phyloP scores from a whole-genome alignment of 768 basidiomycete species.

The Rhodotorula kratochvilovae region DNA sequence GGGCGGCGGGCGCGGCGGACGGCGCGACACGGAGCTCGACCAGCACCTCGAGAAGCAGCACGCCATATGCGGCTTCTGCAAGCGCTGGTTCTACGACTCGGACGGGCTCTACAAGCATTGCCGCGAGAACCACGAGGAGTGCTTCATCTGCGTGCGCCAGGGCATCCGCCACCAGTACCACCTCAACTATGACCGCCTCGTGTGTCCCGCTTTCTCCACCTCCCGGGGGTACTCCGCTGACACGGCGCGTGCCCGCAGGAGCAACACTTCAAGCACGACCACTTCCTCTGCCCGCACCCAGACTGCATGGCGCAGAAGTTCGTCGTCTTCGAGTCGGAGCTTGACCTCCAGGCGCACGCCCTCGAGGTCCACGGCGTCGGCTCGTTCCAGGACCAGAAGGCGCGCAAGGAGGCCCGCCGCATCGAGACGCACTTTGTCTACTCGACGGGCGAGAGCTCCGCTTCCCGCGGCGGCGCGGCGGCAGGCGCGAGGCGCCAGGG shows the following conservation, averaged over 20 bases:
- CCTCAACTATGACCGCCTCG: conserved; percentile 93
- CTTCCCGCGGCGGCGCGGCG: conserved; percentile 3
- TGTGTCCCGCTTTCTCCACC: conserved; percentile 77
- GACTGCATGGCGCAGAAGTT: conserved; percentile 82
- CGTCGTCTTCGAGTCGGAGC: conserved; percentile 78
- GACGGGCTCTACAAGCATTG: conserved; percentile 93
- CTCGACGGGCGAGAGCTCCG: conserved; percentile 12
- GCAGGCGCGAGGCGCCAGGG: not conserved
- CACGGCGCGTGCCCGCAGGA: conserved; percentile 81
- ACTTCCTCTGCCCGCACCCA: conserved; percentile 70
- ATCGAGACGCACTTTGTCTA: conserved; percentile 58
- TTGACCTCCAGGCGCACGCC: conserved; percentile 89
- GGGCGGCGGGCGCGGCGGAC: not conserved
- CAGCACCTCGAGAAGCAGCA: conserved; percentile 28
- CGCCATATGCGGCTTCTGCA: conserved; percentile 37
- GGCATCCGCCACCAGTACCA: conserved; percentile 88
- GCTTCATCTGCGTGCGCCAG: conserved; percentile 74
- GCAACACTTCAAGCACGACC: conserved; percentile 66
- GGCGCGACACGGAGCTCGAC: conserved; percentile 17
- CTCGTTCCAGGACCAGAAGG: conserved; percentile 58
- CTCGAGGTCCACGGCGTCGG: conserved; percentile 69
- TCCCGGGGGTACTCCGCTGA: too few relatives aligned
- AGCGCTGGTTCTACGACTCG: conserved; percentile 68
- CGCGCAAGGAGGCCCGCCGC: conserved; percentile 64
- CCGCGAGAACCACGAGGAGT: conserved; percentile 90